Base-by-base conservation (phyloP, 2,329 filamentous ascomycete species). In the Colletotrichum kahawae region DNA sequence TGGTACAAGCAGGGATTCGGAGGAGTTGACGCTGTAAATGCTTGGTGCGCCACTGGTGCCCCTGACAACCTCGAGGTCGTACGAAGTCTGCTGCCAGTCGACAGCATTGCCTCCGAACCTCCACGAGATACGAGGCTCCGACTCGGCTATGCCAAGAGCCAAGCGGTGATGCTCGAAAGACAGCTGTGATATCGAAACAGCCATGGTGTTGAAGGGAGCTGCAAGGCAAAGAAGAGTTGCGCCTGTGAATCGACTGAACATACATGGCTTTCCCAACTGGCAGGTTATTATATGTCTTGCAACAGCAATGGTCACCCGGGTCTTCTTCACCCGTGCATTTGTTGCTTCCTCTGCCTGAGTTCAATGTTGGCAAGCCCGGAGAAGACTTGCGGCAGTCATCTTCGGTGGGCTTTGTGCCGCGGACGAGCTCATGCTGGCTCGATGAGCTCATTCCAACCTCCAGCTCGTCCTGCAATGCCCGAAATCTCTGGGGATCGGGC, bases 91-190 rank as follows among this genome's bases (percentile, higher is more conserved):
- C 6, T 82, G 81, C 87, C 87, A 89, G 74, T 86, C 78, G 1
- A 80, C 59, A 9, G 80, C 82, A 8, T 82, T 78, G 3, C 85
- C 84, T 5, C 81, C 81, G 60, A 88, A 88, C 6, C 83, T 78
- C 87, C 87, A 89, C 2, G 87, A 88, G 57, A 89, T 84, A 0
- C 87, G 82, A 10, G 87, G 88, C 12, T 80, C 68, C 0, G 81
- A 77, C 69, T 88, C 86, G 4, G 82, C 85, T 33, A 89, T 88
- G 7, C 87, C 87, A 4, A 89, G 77, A 21, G 84, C 81, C 5
- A 78, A 71, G 2, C 81, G 81, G 43, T 87, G 85, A 64, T 88
- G 85, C 77, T 87, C 86, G 67, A 88, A 87, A 2, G 80, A 82
- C 12, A 88, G 71, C 43, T 82, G 80, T 0, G 82, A 81, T 13